A percentile compares a stretch with the other conserved stretches of the same genome.
Evolutionary conservation across 768 basidiomycete species (phyloP).

Genomic region (Tylopilus balloui): DNA sequence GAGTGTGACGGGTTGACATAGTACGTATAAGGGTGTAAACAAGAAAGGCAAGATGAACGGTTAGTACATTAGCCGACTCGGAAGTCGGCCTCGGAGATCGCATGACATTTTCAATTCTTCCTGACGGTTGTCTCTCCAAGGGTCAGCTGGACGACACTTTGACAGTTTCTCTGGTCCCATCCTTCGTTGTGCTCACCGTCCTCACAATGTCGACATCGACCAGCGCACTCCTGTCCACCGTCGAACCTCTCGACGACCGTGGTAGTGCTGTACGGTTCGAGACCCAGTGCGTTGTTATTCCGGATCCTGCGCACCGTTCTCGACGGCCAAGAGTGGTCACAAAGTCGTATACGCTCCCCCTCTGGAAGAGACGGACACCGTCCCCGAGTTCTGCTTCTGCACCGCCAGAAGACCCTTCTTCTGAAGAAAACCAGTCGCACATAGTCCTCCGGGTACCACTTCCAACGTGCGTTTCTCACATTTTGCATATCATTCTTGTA

Average conservation of each 20-base stretch:
- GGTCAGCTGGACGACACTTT: neutral
- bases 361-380: slow-evolving; percentile 49
- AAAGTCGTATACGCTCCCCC: slow-evolving; percentile 63
- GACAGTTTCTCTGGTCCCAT: neutral
- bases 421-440: slow-evolving; percentile 36
- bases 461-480: slow-evolving; percentile 45
- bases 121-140: neutral
- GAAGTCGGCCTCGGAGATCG: slow-evolving; percentile 8
- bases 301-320: slow-evolving; percentile 41
- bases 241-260: slow-evolving; percentile 18
- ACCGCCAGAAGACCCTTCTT: slow-evolving; percentile 19
- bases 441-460: slow-evolving; percentile 58
- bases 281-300: slow-evolving; percentile 69
- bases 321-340: slow-evolving; percentile 51
- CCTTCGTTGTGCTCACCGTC: neutral
- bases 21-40: neutral
- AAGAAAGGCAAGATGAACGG: slow-evolving; percentile 11
- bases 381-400: slow-evolving; percentile 15
- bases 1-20: neutral
- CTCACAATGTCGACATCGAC: slow-evolving; percentile 13
- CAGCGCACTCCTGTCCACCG: neutral
- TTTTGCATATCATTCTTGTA: no score
- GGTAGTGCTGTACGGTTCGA: slow-evolving; percentile 60
- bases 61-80: slow-evolving; percentile 7
- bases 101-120: slow-evolving; percentile 18